These are phyloP conservation scores for Gloeopeniophorella convolvens DNA, from an alignment of 768 basidiomycete genomes.

Conservation along the genomic window DNA sequence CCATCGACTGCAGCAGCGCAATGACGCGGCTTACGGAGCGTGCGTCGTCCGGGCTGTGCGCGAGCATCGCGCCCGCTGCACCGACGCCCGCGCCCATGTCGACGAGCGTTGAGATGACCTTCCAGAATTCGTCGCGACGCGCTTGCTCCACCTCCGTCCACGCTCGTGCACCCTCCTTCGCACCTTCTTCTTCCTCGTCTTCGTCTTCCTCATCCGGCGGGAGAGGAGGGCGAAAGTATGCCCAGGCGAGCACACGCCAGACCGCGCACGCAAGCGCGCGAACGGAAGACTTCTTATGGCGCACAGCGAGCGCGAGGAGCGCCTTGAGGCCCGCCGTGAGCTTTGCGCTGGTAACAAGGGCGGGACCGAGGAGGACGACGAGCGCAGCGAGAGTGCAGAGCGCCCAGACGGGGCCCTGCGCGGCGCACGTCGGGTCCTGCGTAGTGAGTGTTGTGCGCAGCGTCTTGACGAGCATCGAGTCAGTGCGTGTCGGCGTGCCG, in stretches of 20 bases:
- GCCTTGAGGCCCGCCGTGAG: slow-evolving; percentile 42
- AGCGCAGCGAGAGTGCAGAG: slow-evolving; percentile 59
- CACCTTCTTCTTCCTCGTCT: slow-evolving; percentile 27
- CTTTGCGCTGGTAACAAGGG: slow-evolving; percentile 39
- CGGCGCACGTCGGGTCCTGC: slow-evolving; percentile 49
- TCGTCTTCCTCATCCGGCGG: slow-evolving; percentile 22
- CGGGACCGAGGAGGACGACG: slow-evolving; percentile 58
- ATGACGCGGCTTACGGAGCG: slow-evolving; percentile 40
- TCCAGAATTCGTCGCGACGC: slow-evolving; percentile 36
- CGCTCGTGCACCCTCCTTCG: slow-evolving; percentile 10
- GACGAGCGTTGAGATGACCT: slow-evolving; percentile 43
- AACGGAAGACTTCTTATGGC: slow-evolving; percentile 57
- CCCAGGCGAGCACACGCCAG: slow-evolving; percentile 65
- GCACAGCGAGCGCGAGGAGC: slow-evolving; percentile 49
- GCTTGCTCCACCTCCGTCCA: slow-evolving; percentile 23
- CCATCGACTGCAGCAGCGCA: slow-evolving; percentile 49
- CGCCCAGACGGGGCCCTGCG: slow-evolving; percentile 77
- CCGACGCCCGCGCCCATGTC: slow-evolving; percentile 55
- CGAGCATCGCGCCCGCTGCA: slow-evolving; percentile 49
- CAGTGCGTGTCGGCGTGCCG: slow-evolving; percentile 26
- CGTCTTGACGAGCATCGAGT: slow-evolving; percentile 55
- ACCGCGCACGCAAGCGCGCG: slow-evolving; percentile 53
- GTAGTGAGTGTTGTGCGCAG: slow-evolving; percentile 56
- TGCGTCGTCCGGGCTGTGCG: slow-evolving; percentile 30
- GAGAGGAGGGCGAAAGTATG: slow-evolving; percentile 51